These are phyloP conservation scores for Phoma sp. DNA, from an alignment of 2,329 filamentous ascomycete species.

Conservation along the genomic window DNA sequence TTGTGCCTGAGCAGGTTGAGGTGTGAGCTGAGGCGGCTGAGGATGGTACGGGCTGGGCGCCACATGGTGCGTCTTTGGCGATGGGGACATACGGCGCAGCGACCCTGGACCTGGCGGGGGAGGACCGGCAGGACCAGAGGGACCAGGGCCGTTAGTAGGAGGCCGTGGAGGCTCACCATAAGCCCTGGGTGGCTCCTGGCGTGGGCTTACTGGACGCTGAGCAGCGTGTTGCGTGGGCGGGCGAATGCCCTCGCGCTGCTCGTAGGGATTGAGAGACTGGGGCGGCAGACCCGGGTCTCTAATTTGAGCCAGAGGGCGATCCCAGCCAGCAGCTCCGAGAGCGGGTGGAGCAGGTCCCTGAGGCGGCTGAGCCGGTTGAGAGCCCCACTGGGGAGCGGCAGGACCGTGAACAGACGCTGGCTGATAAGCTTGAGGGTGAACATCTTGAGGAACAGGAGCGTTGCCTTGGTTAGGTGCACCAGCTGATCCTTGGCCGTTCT, in stretches of 20 bases:
- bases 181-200: conserved; percentile 71
- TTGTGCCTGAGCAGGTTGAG: conserved; percentile 59
- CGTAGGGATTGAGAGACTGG: conserved; percentile 81
- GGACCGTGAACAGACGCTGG: conserved; percentile 80
- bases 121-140: conserved; percentile 46
- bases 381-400: conserved; percentile 88
- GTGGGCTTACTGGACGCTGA: conserved; percentile 76
- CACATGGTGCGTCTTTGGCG: conserved; percentile 63
- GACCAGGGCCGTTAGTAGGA: conserved; percentile 51
- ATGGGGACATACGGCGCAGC: conserved; percentile 62
- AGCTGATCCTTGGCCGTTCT: conserved; percentile 74
- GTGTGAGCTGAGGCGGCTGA: conserved; percentile 53
- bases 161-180: conserved; percentile 71
- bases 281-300: conserved; percentile 67
- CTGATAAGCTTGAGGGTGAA: conserved; percentile 94
- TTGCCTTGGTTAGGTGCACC: conserved; percentile 73
- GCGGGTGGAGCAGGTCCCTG: conserved; percentile 68
- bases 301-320: conserved; percentile 73
- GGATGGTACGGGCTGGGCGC: conserved; percentile 59
- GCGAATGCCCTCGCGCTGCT: conserved; percentile 75
- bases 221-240: conserved; percentile 68
- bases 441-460: conserved; percentile 91
- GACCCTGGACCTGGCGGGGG: conserved; percentile 46
- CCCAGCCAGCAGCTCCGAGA: conserved; percentile 62
- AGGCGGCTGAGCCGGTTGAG: conserved; percentile 69